Conservation (phyloP, 768 basidiomycete genomes). For the Pisolithus orientalis region DNA sequence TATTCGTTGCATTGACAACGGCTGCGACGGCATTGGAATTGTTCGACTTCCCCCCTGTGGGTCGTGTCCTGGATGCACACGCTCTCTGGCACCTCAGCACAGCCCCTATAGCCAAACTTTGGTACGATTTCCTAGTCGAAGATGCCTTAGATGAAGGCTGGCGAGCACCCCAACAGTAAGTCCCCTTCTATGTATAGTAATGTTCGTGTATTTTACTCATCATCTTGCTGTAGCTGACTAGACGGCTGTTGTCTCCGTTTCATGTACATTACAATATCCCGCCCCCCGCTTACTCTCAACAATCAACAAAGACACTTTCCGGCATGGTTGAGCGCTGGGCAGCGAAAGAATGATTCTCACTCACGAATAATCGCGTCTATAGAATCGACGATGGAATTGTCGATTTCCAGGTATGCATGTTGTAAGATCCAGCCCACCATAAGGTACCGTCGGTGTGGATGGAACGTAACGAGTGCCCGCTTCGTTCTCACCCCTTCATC, state of each 20-base stretch:
- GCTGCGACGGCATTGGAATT: conserved; percentile 76
- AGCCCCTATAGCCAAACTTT: conserved; percentile 63
- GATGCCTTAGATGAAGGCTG: conserved; percentile 71
- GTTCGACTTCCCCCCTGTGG: conserved; percentile 83
- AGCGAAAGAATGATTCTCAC: conserved; percentile 2
- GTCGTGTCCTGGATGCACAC: conserved; percentile 81
- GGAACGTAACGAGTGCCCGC: conserved; percentile 29
- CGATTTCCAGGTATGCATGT: conserved; percentile 31
- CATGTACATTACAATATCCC: conserved; percentile 6
- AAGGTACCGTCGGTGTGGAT: conserved; percentile 29
- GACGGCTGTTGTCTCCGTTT: not conserved
- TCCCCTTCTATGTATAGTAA: conserved; percentile 2
- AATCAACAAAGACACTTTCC: conserved; percentile 28
- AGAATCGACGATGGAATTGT: conserved; percentile 25
- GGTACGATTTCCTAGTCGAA: conserved; percentile 80
- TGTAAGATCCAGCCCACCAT: conserved; percentile 30
- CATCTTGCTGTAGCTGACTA: not conserved
- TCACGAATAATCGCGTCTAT: conserved; percentile 32
- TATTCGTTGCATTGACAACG: conserved; percentile 66
- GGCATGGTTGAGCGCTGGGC: not conserved
- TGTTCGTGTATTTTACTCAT: conserved; percentile 10
- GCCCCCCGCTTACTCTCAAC: conserved; percentile 24
- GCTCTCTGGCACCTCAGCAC: conserved; percentile 90
- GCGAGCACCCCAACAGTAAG: conserved; percentile 38
- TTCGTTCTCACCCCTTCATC: conserved; percentile 21